Conservation (phyloP, 495 filamentous ascomycete genomes). For the Stereocaulon alpinum region DNA sequence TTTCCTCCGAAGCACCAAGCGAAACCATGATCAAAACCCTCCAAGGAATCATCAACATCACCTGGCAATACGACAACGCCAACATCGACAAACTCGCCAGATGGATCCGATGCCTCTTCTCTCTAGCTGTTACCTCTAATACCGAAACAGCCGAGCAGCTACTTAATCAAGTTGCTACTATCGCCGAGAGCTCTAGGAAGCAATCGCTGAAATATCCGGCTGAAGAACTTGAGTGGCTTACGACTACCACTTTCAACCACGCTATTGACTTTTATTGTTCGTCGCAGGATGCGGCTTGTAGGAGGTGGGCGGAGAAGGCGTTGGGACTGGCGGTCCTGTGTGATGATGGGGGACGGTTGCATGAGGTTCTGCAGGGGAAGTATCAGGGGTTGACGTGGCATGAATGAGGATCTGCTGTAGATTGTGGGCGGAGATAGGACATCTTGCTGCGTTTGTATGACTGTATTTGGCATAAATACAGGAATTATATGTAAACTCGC, state of each 20-base stretch:
- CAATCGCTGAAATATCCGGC: conserved; percentile 44
- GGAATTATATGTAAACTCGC: background rate
- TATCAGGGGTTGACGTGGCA: conserved; percentile 42
- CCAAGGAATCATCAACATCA: conserved; percentile 49
- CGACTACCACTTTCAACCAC: conserved; percentile 61
- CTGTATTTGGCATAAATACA: too few relatives aligned
- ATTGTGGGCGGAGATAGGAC: too few relatives aligned
- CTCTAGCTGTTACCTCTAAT: conserved; percentile 43
- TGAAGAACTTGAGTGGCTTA: conserved; percentile 70
- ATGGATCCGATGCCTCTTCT: conserved; percentile 65
- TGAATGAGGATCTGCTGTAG: background rate
- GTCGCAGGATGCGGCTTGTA: conserved; percentile 45
- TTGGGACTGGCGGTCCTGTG: conserved; percentile 50
- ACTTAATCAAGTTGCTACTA: conserved; percentile 44
- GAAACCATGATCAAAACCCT: conserved; percentile 40
- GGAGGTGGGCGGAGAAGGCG: conserved; percentile 56
- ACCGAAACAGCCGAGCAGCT: conserved; percentile 38
- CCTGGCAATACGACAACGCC: conserved; percentile 44
- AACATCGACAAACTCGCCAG: conserved; percentile 49
- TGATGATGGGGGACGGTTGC: conserved; percentile 41
- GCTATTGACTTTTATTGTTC: conserved; percentile 60
- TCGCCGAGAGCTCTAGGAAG: conserved; percentile 33
- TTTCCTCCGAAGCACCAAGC: conserved; percentile 44
- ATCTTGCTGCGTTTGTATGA: background rate
- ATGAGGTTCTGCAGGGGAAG: conserved; percentile 43